These are phyloP conservation scores for Takakia lepidozioides DNA, from an alignment of 225 moss, liverwort and hornwort genomes.

Conservation along the genomic window DNA sequence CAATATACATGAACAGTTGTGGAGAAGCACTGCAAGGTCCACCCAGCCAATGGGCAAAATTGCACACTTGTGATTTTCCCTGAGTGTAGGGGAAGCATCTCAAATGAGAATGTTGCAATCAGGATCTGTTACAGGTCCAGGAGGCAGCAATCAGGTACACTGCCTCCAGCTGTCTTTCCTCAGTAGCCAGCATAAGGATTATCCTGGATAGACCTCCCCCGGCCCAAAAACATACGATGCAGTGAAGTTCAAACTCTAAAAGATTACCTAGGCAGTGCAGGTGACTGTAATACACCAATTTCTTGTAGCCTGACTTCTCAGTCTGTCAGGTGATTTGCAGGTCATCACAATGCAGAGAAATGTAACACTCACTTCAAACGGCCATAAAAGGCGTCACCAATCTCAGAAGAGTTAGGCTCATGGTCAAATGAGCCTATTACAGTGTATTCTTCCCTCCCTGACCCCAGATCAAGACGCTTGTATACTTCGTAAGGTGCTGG, in stretches of 20 bases:
- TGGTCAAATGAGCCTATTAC: slow-evolving; percentile 59
- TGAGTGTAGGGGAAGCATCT: too few species aligned
- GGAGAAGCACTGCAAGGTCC: too few species aligned
- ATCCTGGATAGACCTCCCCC: background rate
- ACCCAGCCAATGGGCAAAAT: too few species aligned
- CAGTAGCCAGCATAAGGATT: too few species aligned
- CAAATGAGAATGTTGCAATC: too few species aligned
- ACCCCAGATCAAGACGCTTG: slow-evolving; percentile 53
- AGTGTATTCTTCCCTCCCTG: slow-evolving; percentile 60
- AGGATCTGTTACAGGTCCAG: too few species aligned
- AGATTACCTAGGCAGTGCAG: background rate
- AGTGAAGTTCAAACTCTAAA: background rate
- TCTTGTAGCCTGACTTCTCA: background rate
- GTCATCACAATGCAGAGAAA: background rate
- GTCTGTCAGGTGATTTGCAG: background rate
- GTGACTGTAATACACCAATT: background rate
- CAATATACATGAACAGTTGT: background rate
- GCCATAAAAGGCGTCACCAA: slow-evolving; percentile 76
- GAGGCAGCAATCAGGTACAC: too few species aligned
- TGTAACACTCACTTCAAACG: slow-evolving; percentile 20
- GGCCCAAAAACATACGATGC: background rate
- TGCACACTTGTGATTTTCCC: too few species aligned
- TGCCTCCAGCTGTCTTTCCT: too few species aligned
- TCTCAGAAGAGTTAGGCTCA: slow-evolving; percentile 50
- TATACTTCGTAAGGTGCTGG: slow-evolving; percentile 76